Conservation (phyloP, 108 stramenopile species). For the Schizochytrium sp. region DNA sequence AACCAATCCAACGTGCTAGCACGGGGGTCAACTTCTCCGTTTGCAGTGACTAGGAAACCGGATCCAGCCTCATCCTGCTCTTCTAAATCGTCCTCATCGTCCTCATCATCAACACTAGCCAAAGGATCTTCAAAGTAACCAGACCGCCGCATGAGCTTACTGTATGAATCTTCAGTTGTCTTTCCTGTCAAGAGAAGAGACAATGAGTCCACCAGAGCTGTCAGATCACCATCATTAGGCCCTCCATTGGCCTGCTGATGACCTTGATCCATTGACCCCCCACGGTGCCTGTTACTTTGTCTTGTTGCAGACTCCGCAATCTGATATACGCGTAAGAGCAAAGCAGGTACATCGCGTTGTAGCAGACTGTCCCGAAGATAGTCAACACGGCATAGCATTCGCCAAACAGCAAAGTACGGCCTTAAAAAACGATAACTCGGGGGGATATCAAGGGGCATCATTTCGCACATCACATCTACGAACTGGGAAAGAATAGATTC, state of each 20-base stretch:
- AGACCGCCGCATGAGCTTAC: not conserved
- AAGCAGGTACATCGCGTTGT: not conserved
- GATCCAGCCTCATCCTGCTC: not conserved
- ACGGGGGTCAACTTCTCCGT: not conserved
- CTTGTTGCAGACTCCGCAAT: not conserved
- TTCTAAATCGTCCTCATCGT: not conserved
- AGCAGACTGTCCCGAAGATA: not conserved
- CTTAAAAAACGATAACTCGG: not conserved
- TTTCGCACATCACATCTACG: not conserved
- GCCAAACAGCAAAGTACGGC: conserved; percentile 49
- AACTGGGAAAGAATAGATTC: not conserved
- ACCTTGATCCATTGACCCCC: not conserved
- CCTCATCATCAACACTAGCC: not conserved
- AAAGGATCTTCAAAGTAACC: conserved; percentile 18
- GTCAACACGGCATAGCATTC: not conserved
- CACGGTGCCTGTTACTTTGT: not conserved
- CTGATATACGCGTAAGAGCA: not conserved
- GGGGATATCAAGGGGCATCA: conserved; percentile 3
- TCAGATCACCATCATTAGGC: not conserved
- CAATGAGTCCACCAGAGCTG: not conserved
- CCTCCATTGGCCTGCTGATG: not conserved
- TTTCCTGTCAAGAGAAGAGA: not conserved
- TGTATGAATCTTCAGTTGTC: not conserved
- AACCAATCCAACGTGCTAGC: not conserved
- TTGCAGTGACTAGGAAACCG: not conserved